These are phyloP conservation scores for Trametes coccinea DNA, from an alignment of 768 basidiomycete species.

Conservation along the genomic window DNA sequence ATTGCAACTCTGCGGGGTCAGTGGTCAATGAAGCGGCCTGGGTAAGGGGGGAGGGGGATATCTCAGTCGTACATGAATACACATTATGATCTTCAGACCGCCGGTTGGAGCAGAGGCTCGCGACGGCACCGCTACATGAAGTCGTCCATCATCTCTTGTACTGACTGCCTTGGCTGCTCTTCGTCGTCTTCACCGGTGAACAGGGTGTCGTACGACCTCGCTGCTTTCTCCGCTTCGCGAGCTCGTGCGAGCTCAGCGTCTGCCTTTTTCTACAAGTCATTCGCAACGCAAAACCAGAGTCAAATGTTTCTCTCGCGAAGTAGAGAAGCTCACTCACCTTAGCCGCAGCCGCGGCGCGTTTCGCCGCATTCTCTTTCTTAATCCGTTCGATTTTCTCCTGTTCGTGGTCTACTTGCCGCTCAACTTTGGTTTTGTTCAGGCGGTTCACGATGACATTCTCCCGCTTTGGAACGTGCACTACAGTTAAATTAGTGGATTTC, in stretches of 20 bases:
- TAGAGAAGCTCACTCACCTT: slow-evolving; percentile 47
- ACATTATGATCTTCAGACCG: too few relatives aligned
- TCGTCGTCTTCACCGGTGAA: slow-evolving; percentile 63
- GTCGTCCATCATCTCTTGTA: slow-evolving; percentile 81
- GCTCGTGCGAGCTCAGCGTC: slow-evolving; percentile 72
- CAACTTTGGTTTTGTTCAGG: slow-evolving; percentile 89
- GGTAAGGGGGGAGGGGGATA: too few relatives aligned
- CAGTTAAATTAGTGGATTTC: not conserved
- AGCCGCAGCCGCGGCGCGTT: slow-evolving; percentile 62
- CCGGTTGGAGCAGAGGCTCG: too few relatives aligned
- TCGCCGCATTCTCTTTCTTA: slow-evolving; percentile 69
- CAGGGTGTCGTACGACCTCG: slow-evolving; percentile 82
- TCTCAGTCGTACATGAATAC: too few relatives aligned
- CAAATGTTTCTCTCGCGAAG: not conserved
- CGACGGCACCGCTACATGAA: slow-evolving; percentile 59
- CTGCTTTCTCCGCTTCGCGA: slow-evolving; percentile 85
- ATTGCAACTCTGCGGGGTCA: too few relatives aligned
- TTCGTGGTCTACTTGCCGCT: slow-evolving; percentile 87
- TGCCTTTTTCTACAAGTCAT: slow-evolving; percentile 61
- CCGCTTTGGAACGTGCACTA: slow-evolving; percentile 77
- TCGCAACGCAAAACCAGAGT: not conserved
- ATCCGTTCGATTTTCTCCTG: slow-evolving; percentile 80
- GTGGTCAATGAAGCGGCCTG: too few relatives aligned
- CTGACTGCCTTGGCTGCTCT: slow-evolving; percentile 53
- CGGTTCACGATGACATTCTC: slow-evolving; percentile 92